phyloP scores from a whole-genome alignment of 306 rosid species.

The Citrullus colocynthis region DNA sequence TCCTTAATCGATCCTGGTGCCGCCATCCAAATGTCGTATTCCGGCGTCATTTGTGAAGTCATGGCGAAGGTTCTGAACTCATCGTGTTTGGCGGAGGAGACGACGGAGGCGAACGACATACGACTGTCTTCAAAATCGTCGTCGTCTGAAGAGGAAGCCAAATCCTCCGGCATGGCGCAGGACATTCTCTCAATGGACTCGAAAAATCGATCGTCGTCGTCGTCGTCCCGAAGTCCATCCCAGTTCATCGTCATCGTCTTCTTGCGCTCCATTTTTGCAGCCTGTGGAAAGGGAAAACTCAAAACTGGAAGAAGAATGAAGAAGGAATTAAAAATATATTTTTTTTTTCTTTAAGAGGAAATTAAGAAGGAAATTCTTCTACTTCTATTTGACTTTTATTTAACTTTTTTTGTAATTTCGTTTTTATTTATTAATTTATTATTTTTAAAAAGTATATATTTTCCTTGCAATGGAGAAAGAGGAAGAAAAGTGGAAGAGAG shows the following conservation, averaged over 20 bases:
- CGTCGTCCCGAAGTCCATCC: slow-evolving; percentile 43
- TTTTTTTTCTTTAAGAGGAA: neutral
- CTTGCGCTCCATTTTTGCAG: slow-evolving; percentile 29
- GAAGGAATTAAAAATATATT: neutral
- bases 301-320: neutral
- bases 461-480: neutral
- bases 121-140: slow-evolving; percentile 45
- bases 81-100: slow-evolving; percentile 22
- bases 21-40: slow-evolving; percentile 71
- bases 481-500: slow-evolving; percentile 26
- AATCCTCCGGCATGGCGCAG: slow-evolving; percentile 21
- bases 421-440: neutral
- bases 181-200: slow-evolving; percentile 35
- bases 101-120: slow-evolving; percentile 42
- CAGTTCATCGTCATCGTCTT: slow-evolving; percentile 41
- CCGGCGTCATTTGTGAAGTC: neutral
- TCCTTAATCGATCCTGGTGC: slow-evolving; percentile 56
- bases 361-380: neutral
- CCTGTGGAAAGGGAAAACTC: neutral
- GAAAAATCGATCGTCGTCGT: slow-evolving; percentile 44
- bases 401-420: neutral
- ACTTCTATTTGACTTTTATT: neutral
- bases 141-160: slow-evolving; percentile 29
- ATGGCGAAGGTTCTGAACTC: slow-evolving; percentile 2
- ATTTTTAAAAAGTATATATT: neutral